phyloP scores from a whole-genome alignment of 495 filamentous ascomycete genomes.

The Hyaloscypha hepaticicola region DNA sequence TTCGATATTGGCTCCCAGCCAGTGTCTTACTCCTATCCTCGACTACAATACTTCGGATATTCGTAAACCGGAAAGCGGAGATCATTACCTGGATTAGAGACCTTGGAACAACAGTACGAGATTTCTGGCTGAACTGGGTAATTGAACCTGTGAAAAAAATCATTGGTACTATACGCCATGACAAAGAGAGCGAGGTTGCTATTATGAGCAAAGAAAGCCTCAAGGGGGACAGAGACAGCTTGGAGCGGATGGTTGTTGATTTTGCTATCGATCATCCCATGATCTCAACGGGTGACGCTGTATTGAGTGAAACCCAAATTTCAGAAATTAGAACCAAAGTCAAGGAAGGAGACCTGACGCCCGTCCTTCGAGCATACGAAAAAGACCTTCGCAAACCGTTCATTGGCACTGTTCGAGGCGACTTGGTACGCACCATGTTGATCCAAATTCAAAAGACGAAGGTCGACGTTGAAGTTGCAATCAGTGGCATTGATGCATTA shows the following conservation, averaged over 20 bases:
- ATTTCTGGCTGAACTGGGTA: conserved; percentile 97
- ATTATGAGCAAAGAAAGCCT: conserved; percentile 92
- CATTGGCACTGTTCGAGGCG: conserved; percentile 73
- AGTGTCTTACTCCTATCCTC: conserved; percentile 68
- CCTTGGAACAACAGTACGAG: conserved; percentile 70
- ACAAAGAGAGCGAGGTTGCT: conserved; percentile 85
- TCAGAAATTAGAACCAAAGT: conserved; percentile 71
- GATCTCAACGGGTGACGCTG: conserved; percentile 39
- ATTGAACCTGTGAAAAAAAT: conserved; percentile 79
- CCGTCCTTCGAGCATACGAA: conserved; percentile 87
- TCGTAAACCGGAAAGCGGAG: conserved; percentile 67
- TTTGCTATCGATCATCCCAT: conserved; percentile 79
- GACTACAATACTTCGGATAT: conserved; percentile 74
- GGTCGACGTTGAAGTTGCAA: conserved; percentile 94
- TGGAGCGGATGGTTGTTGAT: conserved; percentile 97
- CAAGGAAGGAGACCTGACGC: conserved; percentile 87
- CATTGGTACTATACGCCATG: conserved; percentile 87
- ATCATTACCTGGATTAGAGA: conserved; percentile 74
- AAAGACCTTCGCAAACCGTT: conserved; percentile 79
- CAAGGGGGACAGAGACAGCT: conserved; percentile 80
- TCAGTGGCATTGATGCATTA: conserved; percentile 88
- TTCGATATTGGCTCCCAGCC: conserved; percentile 86
- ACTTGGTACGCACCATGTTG: conserved; percentile 84
- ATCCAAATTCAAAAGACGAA: conserved; percentile 99
- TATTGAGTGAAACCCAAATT: conserved; percentile 58